Percentiles rank a stretch among this genome's conserved stretches.
Conservation (phyloP, 106 monocot genomes). For the Vanilla planifolia region DNA sequence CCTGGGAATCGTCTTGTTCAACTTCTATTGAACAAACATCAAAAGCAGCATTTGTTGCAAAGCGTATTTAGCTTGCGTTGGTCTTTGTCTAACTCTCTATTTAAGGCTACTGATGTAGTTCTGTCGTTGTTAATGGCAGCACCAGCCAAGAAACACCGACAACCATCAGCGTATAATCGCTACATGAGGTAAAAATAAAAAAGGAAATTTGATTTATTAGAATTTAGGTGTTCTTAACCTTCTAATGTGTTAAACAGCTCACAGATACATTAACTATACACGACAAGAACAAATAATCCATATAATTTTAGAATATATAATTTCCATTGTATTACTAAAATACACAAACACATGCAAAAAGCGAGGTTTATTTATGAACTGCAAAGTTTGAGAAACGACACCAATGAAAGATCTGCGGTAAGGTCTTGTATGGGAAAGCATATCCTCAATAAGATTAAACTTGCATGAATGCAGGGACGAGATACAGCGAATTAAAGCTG, state of each 20-base stretch:
- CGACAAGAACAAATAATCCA: no score
- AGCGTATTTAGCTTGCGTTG: neutral
- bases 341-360: neutral
- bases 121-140: slow-evolving; percentile 16
- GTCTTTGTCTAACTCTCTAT: neutral
- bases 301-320: no score
- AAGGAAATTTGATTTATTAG: no score
- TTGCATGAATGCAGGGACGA: slow-evolving; percentile 16
- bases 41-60: neutral
- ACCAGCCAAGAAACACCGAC: slow-evolving; percentile 58
- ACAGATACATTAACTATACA: no score
- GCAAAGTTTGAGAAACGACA: no score
- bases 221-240: no score
- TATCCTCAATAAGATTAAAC: no score
- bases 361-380: no score
- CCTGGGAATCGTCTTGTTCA: slow-evolving; percentile 19
- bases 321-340: no score
- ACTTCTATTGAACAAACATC: neutral
- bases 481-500: slow-evolving; percentile 26
- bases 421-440: no score
- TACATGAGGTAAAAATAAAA: slow-evolving; percentile 79
- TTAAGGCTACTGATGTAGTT: slow-evolving; percentile 1
- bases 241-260: no score
- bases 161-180: slow-evolving; percentile 63
- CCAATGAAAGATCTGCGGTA: no score